These are phyloP conservation scores for Malassezia japonica DNA, from an alignment of 1,284 basidiomycete species.

Conservation along the genomic window DNA sequence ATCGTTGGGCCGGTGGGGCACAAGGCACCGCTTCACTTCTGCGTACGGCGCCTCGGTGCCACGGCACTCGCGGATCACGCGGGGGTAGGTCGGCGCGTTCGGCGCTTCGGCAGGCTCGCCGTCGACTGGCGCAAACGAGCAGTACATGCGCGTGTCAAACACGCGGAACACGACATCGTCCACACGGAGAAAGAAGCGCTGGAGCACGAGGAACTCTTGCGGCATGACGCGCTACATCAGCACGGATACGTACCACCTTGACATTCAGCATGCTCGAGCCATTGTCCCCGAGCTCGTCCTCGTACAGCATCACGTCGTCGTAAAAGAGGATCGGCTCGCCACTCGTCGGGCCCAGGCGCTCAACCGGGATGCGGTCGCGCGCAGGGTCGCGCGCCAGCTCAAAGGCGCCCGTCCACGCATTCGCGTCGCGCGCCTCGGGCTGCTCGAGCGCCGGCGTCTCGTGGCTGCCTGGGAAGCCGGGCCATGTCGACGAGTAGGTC, in stretches of 20 bases:
- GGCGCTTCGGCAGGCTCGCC: background rate
- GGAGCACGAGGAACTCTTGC: conserved; percentile 81
- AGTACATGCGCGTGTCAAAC: conserved; percentile 81
- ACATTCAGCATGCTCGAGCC: conserved; percentile 41
- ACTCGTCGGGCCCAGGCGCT: conserved; percentile 29
- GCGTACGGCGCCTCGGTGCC: conserved; percentile 86
- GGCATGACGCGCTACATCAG: conserved; percentile 81
- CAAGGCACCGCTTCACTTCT: conserved; percentile 68
- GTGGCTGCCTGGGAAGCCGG: conserved; percentile 54
- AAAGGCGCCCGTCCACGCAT: conserved; percentile 16
- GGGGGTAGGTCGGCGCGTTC: conserved; percentile 15
- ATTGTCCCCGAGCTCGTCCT: conserved; percentile 47
- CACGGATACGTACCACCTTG: conserved; percentile 28
- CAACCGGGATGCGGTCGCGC: conserved; percentile 39
- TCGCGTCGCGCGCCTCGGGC: background rate
- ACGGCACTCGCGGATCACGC: conserved; percentile 67
- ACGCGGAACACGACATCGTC: conserved; percentile 88
- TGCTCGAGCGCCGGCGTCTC: conserved; percentile 2
- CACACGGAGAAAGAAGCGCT: conserved; percentile 84
- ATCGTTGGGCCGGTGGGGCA: conserved; percentile 61
- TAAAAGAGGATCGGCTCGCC: conserved; percentile 47
- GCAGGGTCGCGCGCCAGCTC: conserved; percentile 27
- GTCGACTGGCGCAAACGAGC: conserved; percentile 57
- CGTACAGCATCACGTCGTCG: conserved; percentile 45
- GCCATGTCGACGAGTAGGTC: conserved; percentile 88